phyloP scores from a whole-genome alignment of 2,329 filamentous ascomycete genomes.

The Ascochyta lentis region DNA sequence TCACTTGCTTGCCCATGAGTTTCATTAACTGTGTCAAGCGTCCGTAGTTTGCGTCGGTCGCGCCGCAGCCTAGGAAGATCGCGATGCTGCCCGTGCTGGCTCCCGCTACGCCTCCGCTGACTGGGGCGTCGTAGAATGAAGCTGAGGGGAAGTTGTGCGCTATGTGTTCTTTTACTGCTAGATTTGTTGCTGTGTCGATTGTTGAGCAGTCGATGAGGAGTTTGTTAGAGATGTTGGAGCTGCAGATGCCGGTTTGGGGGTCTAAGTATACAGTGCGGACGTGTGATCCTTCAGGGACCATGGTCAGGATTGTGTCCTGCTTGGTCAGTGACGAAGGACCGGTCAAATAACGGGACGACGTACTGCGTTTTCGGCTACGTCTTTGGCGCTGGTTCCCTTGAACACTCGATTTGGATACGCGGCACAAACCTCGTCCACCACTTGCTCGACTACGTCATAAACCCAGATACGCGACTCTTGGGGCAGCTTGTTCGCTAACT shows the following conservation, averaged over 20 bases:
- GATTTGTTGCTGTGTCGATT: slow-evolving; percentile 61
- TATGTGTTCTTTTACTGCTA: slow-evolving; percentile 54
- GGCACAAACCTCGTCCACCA: slow-evolving; percentile 52
- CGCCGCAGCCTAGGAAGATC: slow-evolving; percentile 62
- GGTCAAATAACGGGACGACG: slow-evolving; percentile 11
- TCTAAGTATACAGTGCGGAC: slow-evolving; percentile 60
- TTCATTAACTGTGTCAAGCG: slow-evolving; percentile 54
- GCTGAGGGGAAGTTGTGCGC: slow-evolving; percentile 48
- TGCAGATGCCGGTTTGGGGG: slow-evolving; percentile 51
- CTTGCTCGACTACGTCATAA: slow-evolving; percentile 56
- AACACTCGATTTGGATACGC: slow-evolving; percentile 51
- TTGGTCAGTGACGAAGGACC: slow-evolving; percentile 2
- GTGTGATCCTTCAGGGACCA: slow-evolving; percentile 62
- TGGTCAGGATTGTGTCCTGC: slow-evolving; percentile 59
- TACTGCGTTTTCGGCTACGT: slow-evolving; percentile 60
- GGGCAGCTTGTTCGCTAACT: slow-evolving; percentile 58
- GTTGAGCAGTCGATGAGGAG: slow-evolving; percentile 63
- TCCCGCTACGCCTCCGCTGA: slow-evolving; percentile 61
- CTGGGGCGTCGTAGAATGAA: slow-evolving; percentile 61
- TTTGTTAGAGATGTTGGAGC: slow-evolving; percentile 52
- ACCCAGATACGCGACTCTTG: slow-evolving; percentile 54
- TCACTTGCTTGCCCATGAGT: slow-evolving; percentile 61
- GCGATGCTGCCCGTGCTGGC: slow-evolving; percentile 60
- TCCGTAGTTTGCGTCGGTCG: slow-evolving; percentile 53
- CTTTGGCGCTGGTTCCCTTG: slow-evolving; percentile 52